phyloP scores from a whole-genome alignment of 2,329 filamentous ascomycete species.

The Sphaerulina vaccinii region DNA sequence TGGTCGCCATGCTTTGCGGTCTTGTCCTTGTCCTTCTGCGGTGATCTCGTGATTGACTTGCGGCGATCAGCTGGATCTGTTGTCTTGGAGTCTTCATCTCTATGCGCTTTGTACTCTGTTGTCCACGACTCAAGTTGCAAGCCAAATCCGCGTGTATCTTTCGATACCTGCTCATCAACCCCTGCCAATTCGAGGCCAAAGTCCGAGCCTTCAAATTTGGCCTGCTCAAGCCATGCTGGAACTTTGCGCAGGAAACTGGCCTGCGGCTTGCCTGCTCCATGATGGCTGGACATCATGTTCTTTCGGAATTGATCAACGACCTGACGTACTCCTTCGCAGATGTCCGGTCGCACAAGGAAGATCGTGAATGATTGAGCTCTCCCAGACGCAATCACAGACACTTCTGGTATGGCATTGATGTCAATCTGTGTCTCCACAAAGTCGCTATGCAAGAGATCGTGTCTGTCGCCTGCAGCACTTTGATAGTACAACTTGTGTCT shows the following conservation, averaged over 20 bases:
- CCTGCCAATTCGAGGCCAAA: constrained; percentile 90
- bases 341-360: constrained; percentile 87
- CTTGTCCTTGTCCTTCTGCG: constrained; percentile 39
- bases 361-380: constrained; percentile 83
- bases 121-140: constrained; percentile 85
- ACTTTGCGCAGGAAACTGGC: constrained; percentile 73
- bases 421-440: constrained; percentile 83
- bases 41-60: constrained; percentile 70
- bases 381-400: constrained; percentile 76
- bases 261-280: constrained; percentile 45
- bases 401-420: constrained; percentile 78
- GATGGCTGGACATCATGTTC: constrained; percentile 57
- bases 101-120: constrained; percentile 80
- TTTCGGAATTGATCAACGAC: constrained; percentile 81
- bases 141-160: constrained; percentile 76
- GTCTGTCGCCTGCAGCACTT: constrained; percentile 75
- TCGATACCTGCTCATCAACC: constrained; percentile 77
- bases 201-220: constrained; percentile 81
- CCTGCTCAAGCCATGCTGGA: constrained; percentile 80
- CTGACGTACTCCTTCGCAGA: constrained; percentile 86
- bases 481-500: constrained; percentile 94
- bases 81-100: constrained; percentile 52
- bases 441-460: constrained; percentile 85
- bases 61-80: constrained; percentile 53
- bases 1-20: constrained; percentile 31